Base-by-base conservation (phyloP, 2,329 filamentous ascomycete genomes). In the Cercospora canescens region DNA sequence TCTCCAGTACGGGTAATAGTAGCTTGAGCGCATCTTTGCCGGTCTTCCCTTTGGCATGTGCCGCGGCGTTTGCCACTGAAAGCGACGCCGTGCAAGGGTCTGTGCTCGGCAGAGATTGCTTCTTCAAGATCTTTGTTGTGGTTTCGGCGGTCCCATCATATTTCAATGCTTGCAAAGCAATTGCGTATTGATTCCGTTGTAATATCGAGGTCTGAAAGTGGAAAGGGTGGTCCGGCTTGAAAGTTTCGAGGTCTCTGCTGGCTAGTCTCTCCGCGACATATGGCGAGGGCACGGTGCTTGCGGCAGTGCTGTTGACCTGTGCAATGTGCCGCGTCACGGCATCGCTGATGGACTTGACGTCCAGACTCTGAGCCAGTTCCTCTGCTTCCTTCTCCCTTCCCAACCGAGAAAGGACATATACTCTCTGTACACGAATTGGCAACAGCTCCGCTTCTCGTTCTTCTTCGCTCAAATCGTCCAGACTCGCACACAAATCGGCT, bases 371-470 rank as follows among this genome's bases (percentile, higher is more conserved):
- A 58, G 88, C 87, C 35, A 93, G 75, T 50, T 85, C 82, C 57
- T 85, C 82, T 0, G 91, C 91, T 71, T 93, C 89, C 28, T 87
- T 84, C 16, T 82, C 74, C 72, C 89, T 89, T 18, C 90, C 91
- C 67, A 91, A 77, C 69, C 86, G 87, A 2, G 86, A 85, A 64
- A 91, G 84, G 1, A 92, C 89, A 72, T 90, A 94, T 28, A 91
- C 85, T 73, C 92, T 89, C 78, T 95, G 92, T 26, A 92, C 86
- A 34, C 89, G 83, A 65, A 96, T 93, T 9, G 92, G 90, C 32
- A 91, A 81, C 69, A 93, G 80, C 78, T 96, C 92, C 0, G 86
- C 84, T 76, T 86, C 84, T 81, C 91, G 93, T 70, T 95, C 92
- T 60, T 90, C 89, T 5, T 91, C 88, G 18, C 82, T 85, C 66